A percentile compares a stretch with the other conserved stretches of the same genome.
These are phyloP conservation scores for Quercus variabilis DNA, from an alignment of 306 rosid species.

Conservation along the genomic window DNA sequence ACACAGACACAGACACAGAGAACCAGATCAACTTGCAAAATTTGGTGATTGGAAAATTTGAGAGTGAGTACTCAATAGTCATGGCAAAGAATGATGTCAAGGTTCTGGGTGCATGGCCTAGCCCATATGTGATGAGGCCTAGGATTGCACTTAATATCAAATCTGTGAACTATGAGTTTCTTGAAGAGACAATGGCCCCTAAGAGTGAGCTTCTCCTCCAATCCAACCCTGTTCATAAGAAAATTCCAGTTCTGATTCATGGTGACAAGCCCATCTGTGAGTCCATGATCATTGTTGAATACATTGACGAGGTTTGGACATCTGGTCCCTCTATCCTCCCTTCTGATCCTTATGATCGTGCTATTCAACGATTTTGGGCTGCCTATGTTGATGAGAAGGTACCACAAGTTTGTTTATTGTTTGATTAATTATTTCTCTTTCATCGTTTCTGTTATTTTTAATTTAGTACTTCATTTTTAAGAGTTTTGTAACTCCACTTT, in stretches of 20 bases:
- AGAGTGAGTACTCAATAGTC: background rate
- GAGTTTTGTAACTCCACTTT: too few relatives aligned
- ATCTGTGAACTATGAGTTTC: constrained; percentile 37
- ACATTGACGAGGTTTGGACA: constrained; percentile 45
- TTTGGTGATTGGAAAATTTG: too few relatives aligned
- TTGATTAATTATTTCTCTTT: background rate
- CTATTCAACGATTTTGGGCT: constrained; percentile 57
- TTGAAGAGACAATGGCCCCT: constrained; percentile 25
- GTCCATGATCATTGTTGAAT: constrained; percentile 51
- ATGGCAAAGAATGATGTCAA: constrained; percentile 39
- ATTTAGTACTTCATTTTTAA: too few relatives aligned
- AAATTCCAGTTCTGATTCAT: constrained; percentile 56
- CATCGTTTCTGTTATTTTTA: too few relatives aligned
- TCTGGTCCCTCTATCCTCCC: constrained; percentile 45
- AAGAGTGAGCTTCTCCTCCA: constrained; percentile 56
- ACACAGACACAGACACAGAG: too few relatives aligned
- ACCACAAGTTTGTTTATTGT: background rate
- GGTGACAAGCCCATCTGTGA: constrained; percentile 45
- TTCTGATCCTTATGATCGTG: constrained; percentile 51
- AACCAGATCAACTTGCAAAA: too few relatives aligned
- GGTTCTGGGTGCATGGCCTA: constrained; percentile 53
- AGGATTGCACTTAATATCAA: constrained; percentile 47
- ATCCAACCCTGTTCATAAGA: constrained; percentile 57
- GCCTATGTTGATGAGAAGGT: constrained; percentile 53
- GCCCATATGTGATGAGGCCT: constrained; percentile 41